Evolutionary conservation across 1,284 basidiomycete genomes (phyloP).

Genomic region (Austroboletus niveus): DNA sequence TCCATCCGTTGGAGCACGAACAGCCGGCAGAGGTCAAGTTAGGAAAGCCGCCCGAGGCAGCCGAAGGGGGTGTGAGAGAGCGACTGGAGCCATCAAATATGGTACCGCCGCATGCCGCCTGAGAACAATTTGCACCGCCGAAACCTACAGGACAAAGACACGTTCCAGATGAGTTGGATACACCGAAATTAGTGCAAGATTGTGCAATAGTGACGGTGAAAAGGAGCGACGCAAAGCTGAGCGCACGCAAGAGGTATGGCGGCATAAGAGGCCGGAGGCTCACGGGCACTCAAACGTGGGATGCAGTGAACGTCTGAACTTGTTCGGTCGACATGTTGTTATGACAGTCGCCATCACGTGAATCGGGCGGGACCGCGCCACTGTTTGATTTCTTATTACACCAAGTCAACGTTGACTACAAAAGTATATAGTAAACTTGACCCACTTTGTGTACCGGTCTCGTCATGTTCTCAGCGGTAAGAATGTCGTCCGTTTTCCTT

Average conservation of each 20-base stretch:
- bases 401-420: too few species aligned
- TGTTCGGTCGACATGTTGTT: too few species aligned
- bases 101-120: conserved; percentile 74
- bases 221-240: conserved; percentile 12
- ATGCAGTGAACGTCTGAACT: too few species aligned
- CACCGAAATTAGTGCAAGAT: conserved; percentile 72
- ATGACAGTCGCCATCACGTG: too few species aligned
- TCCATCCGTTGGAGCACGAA: conserved; percentile 70
- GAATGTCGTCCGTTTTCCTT: neutral
- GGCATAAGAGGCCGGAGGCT: neutral
- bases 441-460: neutral
- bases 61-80: conserved; percentile 40
- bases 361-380: neutral
- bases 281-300: neutral
- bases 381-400: too few species aligned
- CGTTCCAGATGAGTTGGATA: conserved; percentile 41
- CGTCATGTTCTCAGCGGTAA: conserved; percentile 25
- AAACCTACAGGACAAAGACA: conserved; percentile 80
- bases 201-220: conserved; percentile 37
- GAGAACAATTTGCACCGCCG: conserved; percentile 66
- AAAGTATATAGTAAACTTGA: too few species aligned
- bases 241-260: conserved; percentile 1
- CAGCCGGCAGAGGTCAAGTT: conserved; percentile 67
- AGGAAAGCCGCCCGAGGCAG: conserved; percentile 45
- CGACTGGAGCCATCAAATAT: conserved; percentile 70